Conservation (phyloP, 139 green algal species). For the Tetradesmus obliquus region DNA sequence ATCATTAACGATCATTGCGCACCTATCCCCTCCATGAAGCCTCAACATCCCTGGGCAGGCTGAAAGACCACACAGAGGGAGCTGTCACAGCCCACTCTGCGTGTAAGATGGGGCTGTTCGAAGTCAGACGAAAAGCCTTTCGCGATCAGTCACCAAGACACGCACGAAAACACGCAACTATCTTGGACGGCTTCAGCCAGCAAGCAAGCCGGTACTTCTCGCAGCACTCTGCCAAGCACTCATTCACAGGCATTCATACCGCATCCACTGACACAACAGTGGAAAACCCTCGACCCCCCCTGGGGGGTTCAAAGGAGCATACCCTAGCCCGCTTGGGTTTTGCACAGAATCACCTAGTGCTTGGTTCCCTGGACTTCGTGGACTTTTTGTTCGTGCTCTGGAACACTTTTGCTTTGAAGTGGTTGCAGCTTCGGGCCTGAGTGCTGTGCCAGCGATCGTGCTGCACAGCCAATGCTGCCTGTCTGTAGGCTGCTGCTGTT, state of each 20-base stretch:
- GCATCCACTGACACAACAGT: not conserved
- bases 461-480: not conserved
- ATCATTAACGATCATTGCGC: not conserved
- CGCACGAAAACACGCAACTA: not conserved
- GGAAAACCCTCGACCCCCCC: too few species aligned
- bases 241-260: not conserved
- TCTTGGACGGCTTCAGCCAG: not conserved
- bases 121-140: not conserved
- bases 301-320: not conserved
- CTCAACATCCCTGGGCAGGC: conserved; percentile 1
- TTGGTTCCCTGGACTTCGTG: not conserved
- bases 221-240: not conserved
- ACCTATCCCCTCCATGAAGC: not conserved
- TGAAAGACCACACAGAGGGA: not conserved
- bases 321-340: not conserved
- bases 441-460: not conserved
- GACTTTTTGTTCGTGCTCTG: not conserved
- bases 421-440: not conserved
- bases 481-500: not conserved
- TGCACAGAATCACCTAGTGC: not conserved
- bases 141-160: not conserved
- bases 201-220: not conserved
- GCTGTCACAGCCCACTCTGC: not conserved
- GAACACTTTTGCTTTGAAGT: not conserved
- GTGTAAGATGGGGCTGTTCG: not conserved